Evolutionary conservation across 805 yeast genomes (phyloP), one percentile per base, ranked within the genome.

Genomic region (Hanseniaspora jakobsenii): DNA sequence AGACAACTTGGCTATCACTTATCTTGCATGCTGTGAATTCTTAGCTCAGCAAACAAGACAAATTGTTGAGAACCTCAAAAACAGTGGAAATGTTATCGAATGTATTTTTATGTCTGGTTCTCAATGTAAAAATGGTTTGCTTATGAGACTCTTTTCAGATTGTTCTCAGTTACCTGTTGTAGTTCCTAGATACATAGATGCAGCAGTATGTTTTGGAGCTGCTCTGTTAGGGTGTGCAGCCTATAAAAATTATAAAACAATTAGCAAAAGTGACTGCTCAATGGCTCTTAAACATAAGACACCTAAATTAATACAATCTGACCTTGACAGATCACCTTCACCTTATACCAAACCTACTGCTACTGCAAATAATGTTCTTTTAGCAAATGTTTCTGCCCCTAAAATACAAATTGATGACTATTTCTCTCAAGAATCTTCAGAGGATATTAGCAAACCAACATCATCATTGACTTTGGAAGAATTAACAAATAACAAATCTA

Each of bases 1-100:
- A 32, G 84, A 86, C 53, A 84, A 82, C 50, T 67, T 91, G 52
- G 95, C 96, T 1, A 60, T 84, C 49, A 79, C 77, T 52, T 91
- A 91, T 58, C 71, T 87, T 39, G 96, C 83, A 14, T 95, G 97
- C 4, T 85, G 95, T 62, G 98, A 91, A 65, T 91, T 91, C 55
- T 87, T 91, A 61, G 95, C 95, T 39, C 95, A 86, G 59, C 98
- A 91, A 66, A 89, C 97, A 0, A 76, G 95, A 55, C 98, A 91
- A 55, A 91, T 91, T 57, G 78, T 89, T 28, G 91, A 83, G 53
- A 77, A 78, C 50, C 81, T 91, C 85, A 78, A 75, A 53, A 63
- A 67, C 45, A 67, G 81, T 2, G 98, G 98, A 1, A 95, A 89
- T 64, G 52, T 66, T 9, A 73, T 91, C 50, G 67, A 71, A 16